Base-by-base conservation (phyloP, 495 filamentous ascomycete species). In the Bathelium albidoporum region DNA sequence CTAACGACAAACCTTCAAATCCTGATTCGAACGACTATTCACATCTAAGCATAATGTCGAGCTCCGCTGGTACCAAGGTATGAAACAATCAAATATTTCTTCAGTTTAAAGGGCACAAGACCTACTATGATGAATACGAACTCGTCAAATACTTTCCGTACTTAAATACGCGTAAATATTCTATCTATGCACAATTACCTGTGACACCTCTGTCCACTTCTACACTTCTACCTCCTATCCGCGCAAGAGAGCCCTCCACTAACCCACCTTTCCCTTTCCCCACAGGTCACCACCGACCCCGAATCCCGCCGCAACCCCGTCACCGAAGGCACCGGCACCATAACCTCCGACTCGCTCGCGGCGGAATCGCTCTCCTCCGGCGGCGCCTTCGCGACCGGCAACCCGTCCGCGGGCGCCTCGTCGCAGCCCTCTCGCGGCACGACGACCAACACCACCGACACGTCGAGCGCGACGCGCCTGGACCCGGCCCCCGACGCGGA, bases 271-370 rank as follows among this genome's bases (percentile, higher is more conserved):
- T 31, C 4, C 5, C 14, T 20, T 31, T 7, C 5, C 14, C 22
- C 24, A 11, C 61, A 76, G 73, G 70, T 71, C 69, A 70, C 72
- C 62, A 82, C 68, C 58, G 83, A 87, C 70, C 79, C 80, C 43
- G 65, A 68, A 58, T 67, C 80, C 62, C 66, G 69, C 36, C 63
- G 71, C 20, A 74, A 79, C 44, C 74, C 77, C 59, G 79, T 78
- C 44, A 61, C 72, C 18, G 85, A 89, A 71, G 73, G 77, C 29
- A 70, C 83, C 20, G 85, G 85, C 62, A 73, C 81, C 49, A 70
- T 88, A 14, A 73, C 82, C 32, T 82, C 78, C 53, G 85, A 87
- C 74, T 87, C 84, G 39, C 82, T 89, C 34, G 86, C 86, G 32
- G 85, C 80, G 52, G 82, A 87, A 65, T 88, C 85, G 14, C 71